Evolutionary conservation across 2,329 filamentous ascomycete species (phyloP).

Genomic region (Fusarium sp.): DNA sequence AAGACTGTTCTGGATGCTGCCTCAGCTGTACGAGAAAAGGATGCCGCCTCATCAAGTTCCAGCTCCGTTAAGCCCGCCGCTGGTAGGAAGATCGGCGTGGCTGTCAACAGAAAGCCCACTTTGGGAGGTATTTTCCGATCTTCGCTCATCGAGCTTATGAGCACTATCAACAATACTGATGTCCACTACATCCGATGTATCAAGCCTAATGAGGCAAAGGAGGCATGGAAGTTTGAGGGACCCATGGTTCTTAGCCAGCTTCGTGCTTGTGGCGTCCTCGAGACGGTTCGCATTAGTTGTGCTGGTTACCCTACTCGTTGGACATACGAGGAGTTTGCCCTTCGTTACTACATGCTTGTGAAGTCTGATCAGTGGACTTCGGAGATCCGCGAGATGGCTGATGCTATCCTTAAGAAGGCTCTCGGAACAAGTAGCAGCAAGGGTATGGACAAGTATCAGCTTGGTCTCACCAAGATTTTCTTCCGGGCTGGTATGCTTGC

Average conservation of each 20-base stretch:
- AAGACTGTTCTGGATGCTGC: constrained; percentile 86
- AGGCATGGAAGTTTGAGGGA: constrained; percentile 97
- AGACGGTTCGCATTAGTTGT: constrained; percentile 97
- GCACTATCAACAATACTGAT: constrained; percentile 96
- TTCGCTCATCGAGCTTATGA: constrained; percentile 97
- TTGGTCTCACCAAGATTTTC: constrained; percentile 98
- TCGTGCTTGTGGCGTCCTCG: constrained; percentile 96
- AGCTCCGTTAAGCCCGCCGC: constrained; percentile 82
- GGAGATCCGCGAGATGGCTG: constrained; percentile 93
- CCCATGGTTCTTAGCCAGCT: constrained; percentile 98
- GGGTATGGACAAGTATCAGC: constrained; percentile 92
- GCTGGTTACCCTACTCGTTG: constrained; percentile 97
- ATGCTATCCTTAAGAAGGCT: constrained; percentile 89
- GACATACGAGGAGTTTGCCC: constrained; percentile 98
- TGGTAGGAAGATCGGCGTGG: constrained; percentile 88
- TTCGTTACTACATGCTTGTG: constrained; percentile 98
- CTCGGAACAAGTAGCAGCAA: constrained; percentile 80
- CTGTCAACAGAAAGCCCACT: constrained; percentile 95
- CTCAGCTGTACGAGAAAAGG: constrained; percentile 88
- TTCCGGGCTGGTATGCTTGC: constrained; percentile 99
- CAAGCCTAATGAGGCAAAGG: constrained; percentile 97
- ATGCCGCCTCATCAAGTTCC: constrained; percentile 71
- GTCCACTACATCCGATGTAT: constrained; percentile 99
- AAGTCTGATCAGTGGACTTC: constrained; percentile 90
- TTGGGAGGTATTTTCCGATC: constrained; percentile 99